These are phyloP conservation scores for Globisporangium abappressorium DNA, from an alignment of 352 stramenopile species.

Conservation along the genomic window DNA sequence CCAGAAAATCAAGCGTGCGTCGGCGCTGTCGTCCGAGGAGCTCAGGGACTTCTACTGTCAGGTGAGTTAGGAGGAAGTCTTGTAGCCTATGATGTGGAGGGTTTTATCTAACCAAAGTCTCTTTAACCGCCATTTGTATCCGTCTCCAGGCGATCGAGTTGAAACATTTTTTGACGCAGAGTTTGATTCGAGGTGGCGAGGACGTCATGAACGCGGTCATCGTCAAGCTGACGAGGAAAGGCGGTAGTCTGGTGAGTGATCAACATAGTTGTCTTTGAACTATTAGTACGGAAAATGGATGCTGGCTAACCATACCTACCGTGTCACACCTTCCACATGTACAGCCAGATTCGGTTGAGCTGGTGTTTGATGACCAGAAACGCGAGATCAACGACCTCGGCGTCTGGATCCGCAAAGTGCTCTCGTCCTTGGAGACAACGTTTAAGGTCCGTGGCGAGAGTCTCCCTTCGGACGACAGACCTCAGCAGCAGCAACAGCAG, in stretches of 20 bases:
- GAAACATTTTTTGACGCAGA: slow-evolving; percentile 39
- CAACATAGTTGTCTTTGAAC: no score
- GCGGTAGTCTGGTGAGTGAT: slow-evolving; percentile 33
- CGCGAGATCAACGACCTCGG: slow-evolving; percentile 42
- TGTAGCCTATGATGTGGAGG: no score
- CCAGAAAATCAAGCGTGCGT: slow-evolving; percentile 13
- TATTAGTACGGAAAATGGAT: background rate
- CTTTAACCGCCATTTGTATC: background rate
- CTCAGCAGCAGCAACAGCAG: background rate
- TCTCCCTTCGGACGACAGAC: slow-evolving; percentile 14
- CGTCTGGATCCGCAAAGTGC: slow-evolving; percentile 50
- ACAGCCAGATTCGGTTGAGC: slow-evolving; percentile 31
- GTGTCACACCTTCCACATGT: background rate
- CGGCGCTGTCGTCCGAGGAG: slow-evolving; percentile 14
- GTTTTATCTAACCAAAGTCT: background rate
- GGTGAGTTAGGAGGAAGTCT: slow-evolving; percentile 1
- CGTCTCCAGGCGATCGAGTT: slow-evolving; percentile 35
- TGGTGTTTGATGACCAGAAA: slow-evolving; percentile 44
- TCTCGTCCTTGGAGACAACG: slow-evolving; percentile 25
- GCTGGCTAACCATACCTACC: background rate
- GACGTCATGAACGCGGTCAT: slow-evolving; percentile 74
- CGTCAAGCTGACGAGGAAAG: slow-evolving; percentile 35
- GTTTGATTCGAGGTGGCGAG: slow-evolving; percentile 58
- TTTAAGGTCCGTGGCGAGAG: slow-evolving; percentile 28
- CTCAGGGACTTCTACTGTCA: slow-evolving; percentile 18